Evolutionary conservation across 2,329 filamentous ascomycete species (phyloP), one percentile per base, ranked within the genome.

Genomic region (Coniochaeta prunicola): DNA sequence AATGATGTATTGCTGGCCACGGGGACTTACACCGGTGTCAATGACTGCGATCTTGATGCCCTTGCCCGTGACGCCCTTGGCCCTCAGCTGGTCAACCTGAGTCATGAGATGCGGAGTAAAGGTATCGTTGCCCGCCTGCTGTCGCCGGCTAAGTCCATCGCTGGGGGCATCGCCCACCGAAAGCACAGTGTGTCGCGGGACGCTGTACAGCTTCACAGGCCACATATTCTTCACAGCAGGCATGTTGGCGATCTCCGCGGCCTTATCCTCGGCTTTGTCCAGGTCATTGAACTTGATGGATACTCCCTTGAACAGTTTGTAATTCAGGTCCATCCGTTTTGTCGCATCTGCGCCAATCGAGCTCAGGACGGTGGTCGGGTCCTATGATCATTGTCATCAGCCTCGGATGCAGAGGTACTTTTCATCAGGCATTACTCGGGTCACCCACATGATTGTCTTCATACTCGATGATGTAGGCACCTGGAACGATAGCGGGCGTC

Each of bases 41-140:
- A 84, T 73, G 13, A 84, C 70, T 42, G 72, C 81, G 66, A 84
- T 71, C 61, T 78, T 81, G 69, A 83, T 71, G 15, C 80, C 80
- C 63, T 76, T 75, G 38, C 81, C 81, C 0, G 73, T 77, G 58
- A 78, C 63, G 0, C 79, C 80, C 59, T 77, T 68, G 13, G 74
- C 76, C 33, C 74, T 74, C 38, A 84, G 71, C 73, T 78, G 77
- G 66, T 82, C 77, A 19, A 84, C 76, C 68, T 83, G 80, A 2
- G 80, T 82, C 79, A 82, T 82, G 61, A 80, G 65, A 57, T 84
- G 81, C 1, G 80, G 75, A n/a, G 75, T 71, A 60, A 78, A 80
- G 0, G 68, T 73, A 59, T 80, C 76, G 38, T 68, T 68, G 58
- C 64, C 69, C 15, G 60, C 56, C 3, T 63, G 59, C 59, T 73